phyloP scores from a whole-genome alignment of 768 basidiomycete species.

The Lyophyllum atratum region DNA sequence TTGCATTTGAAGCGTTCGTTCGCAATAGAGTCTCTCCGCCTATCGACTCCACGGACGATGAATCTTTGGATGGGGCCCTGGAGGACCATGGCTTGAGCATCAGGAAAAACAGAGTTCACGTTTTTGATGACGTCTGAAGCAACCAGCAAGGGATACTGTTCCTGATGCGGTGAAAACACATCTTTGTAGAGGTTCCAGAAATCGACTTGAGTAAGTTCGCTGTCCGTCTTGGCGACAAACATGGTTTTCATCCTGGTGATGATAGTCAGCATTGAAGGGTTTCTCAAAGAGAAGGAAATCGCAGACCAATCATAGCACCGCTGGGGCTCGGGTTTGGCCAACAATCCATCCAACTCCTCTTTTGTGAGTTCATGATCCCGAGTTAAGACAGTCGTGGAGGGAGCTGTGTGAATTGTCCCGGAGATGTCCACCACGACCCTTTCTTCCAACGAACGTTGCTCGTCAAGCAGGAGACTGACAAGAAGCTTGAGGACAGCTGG shows the following conservation, averaged over 20 bases:
- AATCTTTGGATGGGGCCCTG: slow-evolving; percentile 74
- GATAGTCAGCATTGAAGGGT: neutral
- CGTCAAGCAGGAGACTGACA: slow-evolving; percentile 63
- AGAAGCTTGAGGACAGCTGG: slow-evolving; percentile 68
- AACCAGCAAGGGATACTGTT: slow-evolving; percentile 63
- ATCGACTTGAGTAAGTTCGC: slow-evolving; percentile 89
- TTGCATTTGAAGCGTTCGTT: slow-evolving; percentile 73
- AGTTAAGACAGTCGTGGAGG: slow-evolving; percentile 47
- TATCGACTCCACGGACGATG: slow-evolving; percentile 84
- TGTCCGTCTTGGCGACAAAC: slow-evolving; percentile 74
- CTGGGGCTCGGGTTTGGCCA: slow-evolving; percentile 68
- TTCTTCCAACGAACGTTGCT: slow-evolving; percentile 64
- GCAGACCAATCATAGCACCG: slow-evolving; percentile 82
- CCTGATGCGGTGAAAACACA: slow-evolving; percentile 64
- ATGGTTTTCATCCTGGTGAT: slow-evolving; percentile 83
- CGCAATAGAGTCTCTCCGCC: slow-evolving; percentile 57
- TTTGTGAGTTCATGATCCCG: slow-evolving; percentile 68
- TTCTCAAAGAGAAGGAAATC: neutral
- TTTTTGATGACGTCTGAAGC: slow-evolving; percentile 96
- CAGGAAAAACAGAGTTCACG: slow-evolving; percentile 81
- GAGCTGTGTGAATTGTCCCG: slow-evolving; percentile 56
- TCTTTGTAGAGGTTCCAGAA: slow-evolving; percentile 96
- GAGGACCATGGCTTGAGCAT: slow-evolving; percentile 86
- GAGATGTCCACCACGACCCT: slow-evolving; percentile 65
- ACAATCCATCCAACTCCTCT: slow-evolving; percentile 65